Evolutionary conservation across 2,329 filamentous ascomycete genomes (phyloP).

Genomic region (Cladophialophora yegresii): DNA sequence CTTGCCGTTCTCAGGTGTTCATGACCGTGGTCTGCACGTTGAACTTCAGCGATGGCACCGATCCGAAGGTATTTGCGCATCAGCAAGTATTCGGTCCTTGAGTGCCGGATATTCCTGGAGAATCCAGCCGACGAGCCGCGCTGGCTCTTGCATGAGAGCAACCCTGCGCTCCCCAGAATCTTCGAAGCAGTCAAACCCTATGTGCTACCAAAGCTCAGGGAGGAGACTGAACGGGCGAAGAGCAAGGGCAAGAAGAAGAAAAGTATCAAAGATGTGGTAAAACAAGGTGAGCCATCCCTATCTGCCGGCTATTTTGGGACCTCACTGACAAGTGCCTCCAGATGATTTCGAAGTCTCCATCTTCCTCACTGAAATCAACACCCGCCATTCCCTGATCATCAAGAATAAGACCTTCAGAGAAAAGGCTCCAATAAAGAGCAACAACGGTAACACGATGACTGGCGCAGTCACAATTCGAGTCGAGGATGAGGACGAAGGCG

Average conservation of each 20-base stretch:
- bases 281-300: conserved; percentile 60
- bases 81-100: conserved; percentile 90
- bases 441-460: conserved; percentile 65
- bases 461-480: conserved; percentile 53
- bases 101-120: conserved; percentile 94
- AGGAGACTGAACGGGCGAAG: conserved; percentile 67
- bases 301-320: conserved; percentile 5
- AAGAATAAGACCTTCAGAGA: conserved; percentile 79
- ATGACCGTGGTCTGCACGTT: neutral
- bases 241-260: conserved; percentile 73
- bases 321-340: conserved; percentile 42
- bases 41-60: conserved; percentile 31
- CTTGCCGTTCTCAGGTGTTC: neutral
- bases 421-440: conserved; percentile 51
- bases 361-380: conserved; percentile 83
- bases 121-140: conserved; percentile 78
- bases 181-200: conserved; percentile 82
- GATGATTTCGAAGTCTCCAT: conserved; percentile 96
- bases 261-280: conserved; percentile 82
- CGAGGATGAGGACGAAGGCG: conserved; percentile 61
- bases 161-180: conserved; percentile 76
- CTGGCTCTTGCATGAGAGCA: conserved; percentile 78
- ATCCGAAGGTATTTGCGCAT: conserved; percentile 73
- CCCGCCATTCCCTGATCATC: conserved; percentile 79
- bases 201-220: conserved; percentile 85